Conservation (phyloP, 1,284 basidiomycete species). For the Irpex sp. region DNA sequence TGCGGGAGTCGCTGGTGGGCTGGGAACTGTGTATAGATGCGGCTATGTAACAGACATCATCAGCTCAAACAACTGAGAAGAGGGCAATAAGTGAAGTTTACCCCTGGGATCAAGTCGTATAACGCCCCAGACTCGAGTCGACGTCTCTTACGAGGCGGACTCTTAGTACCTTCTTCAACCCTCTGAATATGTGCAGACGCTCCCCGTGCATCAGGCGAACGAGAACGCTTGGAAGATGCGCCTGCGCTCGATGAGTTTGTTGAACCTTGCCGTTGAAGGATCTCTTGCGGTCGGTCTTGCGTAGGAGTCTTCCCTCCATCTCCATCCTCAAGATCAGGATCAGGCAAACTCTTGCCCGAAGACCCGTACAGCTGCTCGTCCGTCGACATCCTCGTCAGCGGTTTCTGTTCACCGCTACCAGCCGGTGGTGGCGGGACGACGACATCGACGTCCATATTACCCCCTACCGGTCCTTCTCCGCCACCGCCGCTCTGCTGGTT, state of each 20-base stretch:
- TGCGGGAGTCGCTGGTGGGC: neutral
- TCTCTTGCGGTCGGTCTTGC: too few relatives aligned
- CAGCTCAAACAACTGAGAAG: neutral
- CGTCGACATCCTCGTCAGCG: neutral
- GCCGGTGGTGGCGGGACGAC: neutral
- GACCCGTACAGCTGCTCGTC: neutral
- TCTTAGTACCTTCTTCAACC: neutral
- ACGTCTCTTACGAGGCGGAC: neutral
- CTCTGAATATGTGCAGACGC: neutral
- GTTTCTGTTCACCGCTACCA: neutral
- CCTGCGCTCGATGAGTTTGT: neutral
- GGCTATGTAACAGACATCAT: neutral
- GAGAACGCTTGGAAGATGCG: neutral
- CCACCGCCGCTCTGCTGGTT: too few relatives aligned
- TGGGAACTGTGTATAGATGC: neutral
- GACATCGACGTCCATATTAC: neutral
- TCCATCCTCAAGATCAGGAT: neutral
- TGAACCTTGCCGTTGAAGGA: neutral
- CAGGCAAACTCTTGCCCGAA: neutral
- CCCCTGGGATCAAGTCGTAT: neutral
- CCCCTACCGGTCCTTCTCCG: too few relatives aligned
- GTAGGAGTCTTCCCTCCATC: neutral
- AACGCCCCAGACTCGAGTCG: neutral
- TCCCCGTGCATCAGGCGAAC: neutral
- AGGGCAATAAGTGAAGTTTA: neutral